A percentile compares a stretch with the other conserved stretches of the same genome.
Evolutionary conservation across 225 moss, liverwort and hornwort species (phyloP).

Genomic region (Neckera pumila): DNA sequence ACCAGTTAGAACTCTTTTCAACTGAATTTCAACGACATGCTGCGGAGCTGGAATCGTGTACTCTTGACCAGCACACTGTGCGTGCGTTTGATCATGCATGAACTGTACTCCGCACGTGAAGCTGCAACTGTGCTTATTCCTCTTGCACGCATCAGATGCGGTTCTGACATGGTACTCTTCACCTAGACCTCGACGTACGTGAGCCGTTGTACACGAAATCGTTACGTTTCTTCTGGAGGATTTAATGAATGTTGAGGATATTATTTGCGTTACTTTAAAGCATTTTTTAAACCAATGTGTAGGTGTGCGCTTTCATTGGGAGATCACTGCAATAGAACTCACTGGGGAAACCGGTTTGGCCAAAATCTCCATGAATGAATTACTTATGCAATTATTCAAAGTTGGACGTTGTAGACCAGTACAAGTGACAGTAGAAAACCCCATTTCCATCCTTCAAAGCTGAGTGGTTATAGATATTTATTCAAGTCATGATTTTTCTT

Average conservation of each 20-base stretch:
- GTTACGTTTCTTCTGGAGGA: neutral
- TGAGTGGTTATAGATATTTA: neutral
- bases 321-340: neutral
- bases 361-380: neutral
- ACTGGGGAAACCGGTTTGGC: neutral
- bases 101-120: neutral
- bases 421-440: neutral
- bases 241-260: neutral
- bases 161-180: neutral
- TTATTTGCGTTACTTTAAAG: neutral
- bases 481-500: no score
- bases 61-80: neutral
- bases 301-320: neutral
- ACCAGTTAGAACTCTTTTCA: neutral
- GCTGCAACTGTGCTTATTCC: neutral
- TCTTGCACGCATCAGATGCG: neutral
- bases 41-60: neutral
- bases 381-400: neutral
- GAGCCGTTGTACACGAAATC: neutral
- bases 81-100: neutral
- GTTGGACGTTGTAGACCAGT: neutral
- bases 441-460: neutral
- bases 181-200: neutral
- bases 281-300: neutral
- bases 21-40: neutral